Percentiles rank a stretch among this genome's conserved stretches.
phyloP scores from a whole-genome alignment of 306 rosid species.

The Castanopsis chinensis region DNA sequence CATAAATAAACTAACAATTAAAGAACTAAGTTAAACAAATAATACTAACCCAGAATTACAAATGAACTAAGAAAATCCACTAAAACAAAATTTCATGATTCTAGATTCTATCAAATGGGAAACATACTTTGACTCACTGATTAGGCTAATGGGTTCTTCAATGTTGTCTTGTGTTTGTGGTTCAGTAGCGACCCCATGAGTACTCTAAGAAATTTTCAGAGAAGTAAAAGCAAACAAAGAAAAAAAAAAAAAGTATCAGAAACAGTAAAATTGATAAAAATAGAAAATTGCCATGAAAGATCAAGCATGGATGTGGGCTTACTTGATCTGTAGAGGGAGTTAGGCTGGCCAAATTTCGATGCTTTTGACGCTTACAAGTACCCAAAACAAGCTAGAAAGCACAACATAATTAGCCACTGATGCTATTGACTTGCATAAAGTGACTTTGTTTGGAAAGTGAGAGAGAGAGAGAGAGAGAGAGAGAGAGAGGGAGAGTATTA shows the following conservation, averaged over 20 bases:
- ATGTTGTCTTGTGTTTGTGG: slow-evolving; percentile 19
- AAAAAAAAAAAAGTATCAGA: background rate
- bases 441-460: slow-evolving; percentile 18
- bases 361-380: slow-evolving; percentile 34
- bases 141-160: slow-evolving; percentile 23
- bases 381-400: slow-evolving; percentile 56
- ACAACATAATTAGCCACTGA: slow-evolving; percentile 41
- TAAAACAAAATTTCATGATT: background rate
- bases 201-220: slow-evolving; percentile 23
- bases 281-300: background rate
- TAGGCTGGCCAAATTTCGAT: background rate
- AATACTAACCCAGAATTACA: background rate
- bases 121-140: slow-evolving; percentile 45
- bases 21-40: background rate
- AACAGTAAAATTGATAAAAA: background rate
- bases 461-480: no score
- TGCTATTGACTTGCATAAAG: slow-evolving; percentile 24
- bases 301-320: slow-evolving; percentile 4
- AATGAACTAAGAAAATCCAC: background rate
- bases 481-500: background rate
- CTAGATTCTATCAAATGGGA: background rate
- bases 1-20: background rate
- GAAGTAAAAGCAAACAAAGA: background rate
- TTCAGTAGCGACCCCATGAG: slow-evolving; percentile 9
- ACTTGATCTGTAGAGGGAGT: slow-evolving; percentile 20